Evolutionary conservation across 106 monocot species (phyloP).

Genomic region (Apostasia ramifera): DNA sequence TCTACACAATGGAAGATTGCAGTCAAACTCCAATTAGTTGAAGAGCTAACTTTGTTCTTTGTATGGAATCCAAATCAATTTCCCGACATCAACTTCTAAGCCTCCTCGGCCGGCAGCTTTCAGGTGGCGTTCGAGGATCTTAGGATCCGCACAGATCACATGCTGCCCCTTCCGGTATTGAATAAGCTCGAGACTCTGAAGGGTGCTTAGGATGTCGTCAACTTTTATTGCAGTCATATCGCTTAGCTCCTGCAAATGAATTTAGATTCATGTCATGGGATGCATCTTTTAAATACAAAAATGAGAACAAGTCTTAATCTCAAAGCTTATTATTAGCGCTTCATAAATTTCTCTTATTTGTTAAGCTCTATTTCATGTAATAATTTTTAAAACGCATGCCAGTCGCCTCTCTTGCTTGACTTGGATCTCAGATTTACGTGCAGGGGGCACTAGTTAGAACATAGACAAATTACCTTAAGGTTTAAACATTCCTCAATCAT

Average conservation of each 20-base stretch:
- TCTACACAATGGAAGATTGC: not conserved
- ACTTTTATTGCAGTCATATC: slow-evolving; percentile 96
- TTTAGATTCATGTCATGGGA: not conserved
- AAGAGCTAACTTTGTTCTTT: slow-evolving; percentile 70
- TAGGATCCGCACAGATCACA: slow-evolving; percentile 91
- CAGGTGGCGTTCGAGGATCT: slow-evolving; percentile 91
- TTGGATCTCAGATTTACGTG: no score
- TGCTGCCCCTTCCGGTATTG: slow-evolving; percentile 96
- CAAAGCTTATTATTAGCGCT: no score
- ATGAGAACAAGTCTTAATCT: not conserved
- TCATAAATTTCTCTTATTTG: no score
- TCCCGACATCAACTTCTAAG: slow-evolving; percentile 78
- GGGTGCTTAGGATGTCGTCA: slow-evolving; percentile 76
- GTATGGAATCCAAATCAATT: slow-evolving; percentile 98
- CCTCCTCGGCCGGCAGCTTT: slow-evolving; percentile 94
- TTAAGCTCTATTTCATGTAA: no score
- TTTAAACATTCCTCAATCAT: no score
- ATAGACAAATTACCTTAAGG: no score
- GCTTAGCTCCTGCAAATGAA: slow-evolving; percentile 68
- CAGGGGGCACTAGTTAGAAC: no score
- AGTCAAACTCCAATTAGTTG: not conserved
- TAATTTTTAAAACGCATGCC: no score
- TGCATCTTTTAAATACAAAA: not conserved
- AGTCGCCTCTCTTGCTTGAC: no score
- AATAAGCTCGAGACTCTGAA: slow-evolving; percentile 82